Conservation (phyloP, 83 land plant species). For the Thuja plicata region DNA sequence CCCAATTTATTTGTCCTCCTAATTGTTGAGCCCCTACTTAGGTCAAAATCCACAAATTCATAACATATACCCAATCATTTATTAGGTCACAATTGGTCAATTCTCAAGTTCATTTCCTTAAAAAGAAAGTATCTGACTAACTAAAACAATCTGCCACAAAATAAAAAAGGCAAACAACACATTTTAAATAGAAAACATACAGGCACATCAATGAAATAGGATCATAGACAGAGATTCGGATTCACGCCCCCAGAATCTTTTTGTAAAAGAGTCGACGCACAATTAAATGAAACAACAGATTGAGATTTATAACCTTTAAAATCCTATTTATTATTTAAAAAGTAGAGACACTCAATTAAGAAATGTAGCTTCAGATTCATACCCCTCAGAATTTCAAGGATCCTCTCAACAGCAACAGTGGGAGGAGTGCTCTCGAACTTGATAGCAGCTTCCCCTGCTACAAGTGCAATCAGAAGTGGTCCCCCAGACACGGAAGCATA, state of each 20-base stretch:
- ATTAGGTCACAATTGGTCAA: background rate
- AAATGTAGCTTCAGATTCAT: background rate
- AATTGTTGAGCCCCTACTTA: background rate
- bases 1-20: background rate
- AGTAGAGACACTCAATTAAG: background rate
- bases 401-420: constrained; percentile 56
- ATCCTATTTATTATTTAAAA: background rate
- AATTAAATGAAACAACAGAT: background rate
- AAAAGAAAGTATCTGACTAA: background rate
- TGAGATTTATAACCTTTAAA: background rate
- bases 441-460: constrained; percentile 94
- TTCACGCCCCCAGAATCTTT: background rate
- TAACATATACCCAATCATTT: background rate
- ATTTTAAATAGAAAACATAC: background rate
- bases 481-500: constrained; percentile 95
- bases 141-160: background rate
- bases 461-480: constrained; percentile 87
- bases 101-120: background rate
- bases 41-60: background rate
- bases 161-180: background rate
- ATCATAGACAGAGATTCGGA: background rate
- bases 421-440: constrained; percentile 79
- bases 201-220: background rate
- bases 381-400: constrained; percentile 64
- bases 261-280: background rate